phyloP scores from a whole-genome alignment of 495 filamentous ascomycete genomes.

The Daldinia bambusicola region DNA sequence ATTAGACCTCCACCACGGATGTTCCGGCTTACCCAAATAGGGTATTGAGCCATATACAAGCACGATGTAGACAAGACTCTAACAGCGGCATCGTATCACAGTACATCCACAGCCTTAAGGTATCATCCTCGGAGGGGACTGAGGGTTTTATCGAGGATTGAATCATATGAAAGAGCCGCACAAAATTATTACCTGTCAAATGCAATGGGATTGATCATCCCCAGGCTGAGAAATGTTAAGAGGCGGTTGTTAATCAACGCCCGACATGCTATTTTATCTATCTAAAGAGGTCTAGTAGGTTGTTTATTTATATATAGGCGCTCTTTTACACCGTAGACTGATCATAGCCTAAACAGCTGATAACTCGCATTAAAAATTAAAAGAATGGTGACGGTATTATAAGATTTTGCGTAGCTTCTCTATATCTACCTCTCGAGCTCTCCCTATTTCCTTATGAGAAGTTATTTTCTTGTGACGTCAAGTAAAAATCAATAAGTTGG shows the following conservation, averaged over 20 bases:
- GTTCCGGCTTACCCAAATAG: constrained; percentile 31
- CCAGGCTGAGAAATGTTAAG: not conserved
- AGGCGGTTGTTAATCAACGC: not conserved
- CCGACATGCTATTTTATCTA: too few species aligned
- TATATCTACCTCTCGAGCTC: too few species aligned
- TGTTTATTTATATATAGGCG: too few species aligned
- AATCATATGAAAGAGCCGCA: not conserved
- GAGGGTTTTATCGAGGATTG: not conserved
- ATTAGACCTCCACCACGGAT: constrained; percentile 7
- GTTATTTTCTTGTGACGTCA: too few species aligned
- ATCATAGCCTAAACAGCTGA: too few species aligned
- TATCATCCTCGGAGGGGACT: not conserved
- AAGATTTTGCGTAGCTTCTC: too few species aligned
- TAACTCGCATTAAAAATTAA: too few species aligned
- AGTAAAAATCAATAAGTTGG: too few species aligned
- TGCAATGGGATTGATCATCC: not conserved
- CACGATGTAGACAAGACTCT: not conserved
- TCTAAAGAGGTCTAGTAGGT: too few species aligned
- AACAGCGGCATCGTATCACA: not conserved
- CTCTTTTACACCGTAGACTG: too few species aligned
- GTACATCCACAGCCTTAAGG: not conserved
- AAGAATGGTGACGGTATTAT: too few species aligned
- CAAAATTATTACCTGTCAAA: not conserved
- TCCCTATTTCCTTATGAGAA: too few species aligned
- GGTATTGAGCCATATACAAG: constrained; percentile 6